phyloP scores from a whole-genome alignment of 2,329 filamentous ascomycete genomes.

The Verticillium isaacii region DNA sequence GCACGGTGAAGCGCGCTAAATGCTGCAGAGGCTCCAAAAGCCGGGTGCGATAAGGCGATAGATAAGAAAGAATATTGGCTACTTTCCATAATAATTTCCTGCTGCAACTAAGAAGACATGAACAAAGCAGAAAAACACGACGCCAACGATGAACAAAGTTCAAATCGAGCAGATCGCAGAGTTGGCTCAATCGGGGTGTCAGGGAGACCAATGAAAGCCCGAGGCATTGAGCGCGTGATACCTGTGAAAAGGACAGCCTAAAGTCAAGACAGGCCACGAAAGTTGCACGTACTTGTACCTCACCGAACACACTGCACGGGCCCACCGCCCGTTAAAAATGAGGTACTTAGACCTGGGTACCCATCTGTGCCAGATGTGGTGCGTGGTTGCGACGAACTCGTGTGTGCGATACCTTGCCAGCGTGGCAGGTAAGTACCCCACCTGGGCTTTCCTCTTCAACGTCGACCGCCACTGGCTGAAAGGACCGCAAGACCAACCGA shows the following conservation, averaged over 20 bases:
- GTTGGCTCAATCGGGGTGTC: not conserved
- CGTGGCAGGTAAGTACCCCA: not conserved
- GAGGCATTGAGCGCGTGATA: too few species aligned
- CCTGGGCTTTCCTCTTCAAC: conserved; percentile 1
- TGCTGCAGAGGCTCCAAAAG: not conserved
- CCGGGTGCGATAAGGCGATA: not conserved
- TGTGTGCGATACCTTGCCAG: not conserved
- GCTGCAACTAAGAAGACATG: not conserved
- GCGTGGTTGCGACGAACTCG: not conserved
- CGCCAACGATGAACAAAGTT: too few species aligned
- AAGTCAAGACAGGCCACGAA: not conserved
- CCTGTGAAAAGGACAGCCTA: too few species aligned
- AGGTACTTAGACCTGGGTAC: not conserved
- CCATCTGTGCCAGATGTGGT: not conserved
- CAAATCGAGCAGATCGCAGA: not conserved
- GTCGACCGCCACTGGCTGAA: not conserved
- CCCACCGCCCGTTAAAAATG: not conserved
- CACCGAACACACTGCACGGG: not conserved
- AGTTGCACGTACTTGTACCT: not conserved
- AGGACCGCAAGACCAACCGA: not conserved
- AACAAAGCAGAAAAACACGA: not conserved
- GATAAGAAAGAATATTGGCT: not conserved
- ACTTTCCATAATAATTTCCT: not conserved
- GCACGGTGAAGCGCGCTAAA: not conserved
- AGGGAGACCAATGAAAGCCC: too few species aligned